Conservation (phyloP, 306 rosid species). For the Prunus kanzakura region DNA sequence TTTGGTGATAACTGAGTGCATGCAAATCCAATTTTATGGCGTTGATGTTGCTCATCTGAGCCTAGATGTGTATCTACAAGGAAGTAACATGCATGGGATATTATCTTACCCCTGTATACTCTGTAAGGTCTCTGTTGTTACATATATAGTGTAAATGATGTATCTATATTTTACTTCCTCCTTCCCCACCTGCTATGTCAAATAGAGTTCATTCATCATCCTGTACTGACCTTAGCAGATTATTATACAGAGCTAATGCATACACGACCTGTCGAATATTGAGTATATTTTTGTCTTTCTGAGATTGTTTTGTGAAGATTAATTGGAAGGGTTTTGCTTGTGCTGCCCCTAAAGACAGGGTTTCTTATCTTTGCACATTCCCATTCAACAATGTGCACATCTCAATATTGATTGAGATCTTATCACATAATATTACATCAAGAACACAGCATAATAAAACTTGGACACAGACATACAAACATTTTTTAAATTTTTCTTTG, state of each 20-base stretch:
- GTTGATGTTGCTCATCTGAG: not conserved
- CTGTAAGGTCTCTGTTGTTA: not conserved
- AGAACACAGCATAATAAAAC: not conserved
- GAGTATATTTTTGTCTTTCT: not conserved
- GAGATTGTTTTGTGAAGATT: not conserved
- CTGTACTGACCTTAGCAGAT: not conserved
- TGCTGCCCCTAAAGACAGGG: not conserved
- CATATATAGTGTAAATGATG: not conserved
- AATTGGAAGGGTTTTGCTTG: not conserved
- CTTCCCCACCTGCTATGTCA: not conserved
- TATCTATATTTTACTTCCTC: not conserved
- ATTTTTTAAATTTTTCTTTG: too few species aligned
- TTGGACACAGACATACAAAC: too few species aligned
- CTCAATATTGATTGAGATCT: too few species aligned
- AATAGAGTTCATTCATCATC: not conserved
- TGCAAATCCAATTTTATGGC: not conserved
- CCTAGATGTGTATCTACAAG: slow-evolving; percentile 5
- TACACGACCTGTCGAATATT: not conserved
- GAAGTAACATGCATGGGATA: not conserved
- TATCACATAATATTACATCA: too few species aligned
- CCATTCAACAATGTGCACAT: too few species aligned
- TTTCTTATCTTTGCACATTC: too few species aligned
- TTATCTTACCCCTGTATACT: not conserved
- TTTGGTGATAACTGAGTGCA: not conserved
- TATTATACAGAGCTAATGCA: not conserved